phyloP scores from a whole-genome alignment of 2,329 filamentous ascomycete genomes.

The Phialemoniopsis sp. region DNA sequence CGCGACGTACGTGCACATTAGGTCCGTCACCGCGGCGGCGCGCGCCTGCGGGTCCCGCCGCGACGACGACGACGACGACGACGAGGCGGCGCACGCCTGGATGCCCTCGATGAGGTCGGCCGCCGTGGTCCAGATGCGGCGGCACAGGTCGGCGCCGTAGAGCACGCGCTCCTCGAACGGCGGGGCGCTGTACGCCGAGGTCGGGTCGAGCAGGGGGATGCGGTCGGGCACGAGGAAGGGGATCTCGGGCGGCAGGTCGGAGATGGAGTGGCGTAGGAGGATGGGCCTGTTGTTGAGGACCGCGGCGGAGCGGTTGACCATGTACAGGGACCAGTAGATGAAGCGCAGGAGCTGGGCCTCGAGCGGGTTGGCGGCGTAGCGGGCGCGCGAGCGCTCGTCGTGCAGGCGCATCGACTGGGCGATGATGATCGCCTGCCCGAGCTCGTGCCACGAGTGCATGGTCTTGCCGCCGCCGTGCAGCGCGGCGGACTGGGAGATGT shows the following conservation, averaged over 20 bases:
- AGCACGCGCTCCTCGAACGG: neutral
- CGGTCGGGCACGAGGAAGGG: neutral
- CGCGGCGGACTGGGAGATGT: neutral
- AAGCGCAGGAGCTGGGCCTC: constrained; percentile 1
- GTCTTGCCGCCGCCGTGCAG: neutral
- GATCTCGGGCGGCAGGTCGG: neutral
- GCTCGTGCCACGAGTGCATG: neutral
- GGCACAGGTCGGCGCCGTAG: neutral
- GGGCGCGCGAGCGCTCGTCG: neutral
- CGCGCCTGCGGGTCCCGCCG: neutral
- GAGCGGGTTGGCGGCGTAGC: neutral
- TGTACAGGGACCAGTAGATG: neutral
- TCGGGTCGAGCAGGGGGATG: neutral
- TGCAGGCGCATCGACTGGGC: neutral
- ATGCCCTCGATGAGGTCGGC: neutral
- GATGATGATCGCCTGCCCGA: neutral
- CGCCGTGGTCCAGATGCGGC: neutral
- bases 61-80: too few relatives aligned
- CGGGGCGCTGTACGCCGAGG: neutral
- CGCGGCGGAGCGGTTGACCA: neutral
- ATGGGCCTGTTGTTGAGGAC: constrained; percentile 1
- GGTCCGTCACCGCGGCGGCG: neutral
- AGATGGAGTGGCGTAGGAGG: neutral
- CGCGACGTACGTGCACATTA: neutral
- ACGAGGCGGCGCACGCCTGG: neutral